Base-by-base conservation (phyloP, 768 basidiomycete genomes). In the Leccinum olivaceopallidum region DNA sequence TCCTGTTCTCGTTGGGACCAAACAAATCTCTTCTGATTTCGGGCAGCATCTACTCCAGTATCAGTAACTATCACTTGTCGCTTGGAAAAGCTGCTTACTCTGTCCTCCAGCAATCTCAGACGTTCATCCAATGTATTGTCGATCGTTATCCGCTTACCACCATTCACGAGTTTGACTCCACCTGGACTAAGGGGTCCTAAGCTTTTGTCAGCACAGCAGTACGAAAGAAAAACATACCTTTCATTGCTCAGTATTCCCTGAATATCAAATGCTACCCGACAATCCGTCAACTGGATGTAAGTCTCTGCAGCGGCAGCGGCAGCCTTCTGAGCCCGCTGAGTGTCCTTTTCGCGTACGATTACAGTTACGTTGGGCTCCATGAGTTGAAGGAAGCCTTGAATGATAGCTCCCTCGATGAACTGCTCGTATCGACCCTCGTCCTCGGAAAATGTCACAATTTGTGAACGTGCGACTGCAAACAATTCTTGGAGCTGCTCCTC, bases 61-160 rank as follows among this genome's bases (percentile, higher is more conserved):
- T 69, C 24, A 62, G 50, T 32, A 9, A 20, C 12, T 5, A 14
- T 34, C 34, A 39, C 47, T 3, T 7, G 18, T 56, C 12, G 14
- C n/a, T 28, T 5, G 48, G 34, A n/a, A 22, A n/a, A 30, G 30
- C 14, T 10, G 76, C 87, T 63, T 63, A 93, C 94, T 77, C 90
- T 83, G 71, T 97, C 93, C 76, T 98, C 95, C 44, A 99, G 78
- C 65, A 98, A 74, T 64, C 87, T 82, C 69, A 99, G 76, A 52
- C 96, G 83, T 74, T 98, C 95, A 67, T 96, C 95, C 55, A 99
- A 79, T 2, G 95, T 95, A 71, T 99, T 98, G 76, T 98, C 92
- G 24, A 99, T 82, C 22, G 86, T 89, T 73, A 98, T 98, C 55
- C 93, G 85, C 36, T 83, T 81, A 10, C 81, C 81, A 22, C 88